Evolutionary conservation across 768 basidiomycete species (phyloP).

Genomic region (Suillus placidus): DNA sequence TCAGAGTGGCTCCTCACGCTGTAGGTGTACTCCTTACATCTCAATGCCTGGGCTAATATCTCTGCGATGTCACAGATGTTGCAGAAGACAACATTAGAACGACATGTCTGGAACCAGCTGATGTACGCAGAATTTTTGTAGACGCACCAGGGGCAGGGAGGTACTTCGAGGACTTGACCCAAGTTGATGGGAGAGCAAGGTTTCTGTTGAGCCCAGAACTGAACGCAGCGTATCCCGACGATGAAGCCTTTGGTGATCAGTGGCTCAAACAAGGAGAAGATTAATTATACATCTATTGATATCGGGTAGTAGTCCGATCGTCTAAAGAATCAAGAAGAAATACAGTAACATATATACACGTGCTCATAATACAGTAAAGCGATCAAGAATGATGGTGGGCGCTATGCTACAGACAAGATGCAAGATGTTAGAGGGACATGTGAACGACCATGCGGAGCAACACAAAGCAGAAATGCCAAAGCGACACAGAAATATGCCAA

Average conservation of each 20-base stretch:
- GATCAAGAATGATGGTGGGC: neutral
- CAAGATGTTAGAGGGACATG: neutral
- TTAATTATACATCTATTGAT: neutral
- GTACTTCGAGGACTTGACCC: constrained; percentile 40
- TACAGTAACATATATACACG: neutral
- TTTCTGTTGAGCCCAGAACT: constrained; percentile 47
- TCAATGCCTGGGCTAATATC: neutral
- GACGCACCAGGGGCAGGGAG: constrained; percentile 32
- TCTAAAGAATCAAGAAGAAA: neutral
- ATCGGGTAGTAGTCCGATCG: neutral
- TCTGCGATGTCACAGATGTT: constrained; percentile 29
- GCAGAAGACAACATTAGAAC: constrained; percentile 40
- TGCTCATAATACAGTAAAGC: neutral
- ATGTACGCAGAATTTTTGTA: constrained; percentile 27
- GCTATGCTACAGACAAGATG: constrained; percentile 8
- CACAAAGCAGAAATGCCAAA: neutral
- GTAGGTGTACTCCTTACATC: constrained; percentile 30
- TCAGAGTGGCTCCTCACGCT: constrained; percentile 39
- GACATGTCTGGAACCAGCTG: constrained; percentile 18
- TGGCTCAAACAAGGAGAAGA: constrained; percentile 36
- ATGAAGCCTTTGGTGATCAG: constrained; percentile 38
- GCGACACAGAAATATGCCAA: neutral
- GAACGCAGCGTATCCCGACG: constrained; percentile 48
- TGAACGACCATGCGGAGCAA: neutral
- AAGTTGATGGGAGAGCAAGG: constrained; percentile 35